Evolutionary conservation across 2,329 filamentous ascomycete species (phyloP), one percentile per base, ranked within the genome.

Genomic region (Pyricularia pennisetigena): DNA sequence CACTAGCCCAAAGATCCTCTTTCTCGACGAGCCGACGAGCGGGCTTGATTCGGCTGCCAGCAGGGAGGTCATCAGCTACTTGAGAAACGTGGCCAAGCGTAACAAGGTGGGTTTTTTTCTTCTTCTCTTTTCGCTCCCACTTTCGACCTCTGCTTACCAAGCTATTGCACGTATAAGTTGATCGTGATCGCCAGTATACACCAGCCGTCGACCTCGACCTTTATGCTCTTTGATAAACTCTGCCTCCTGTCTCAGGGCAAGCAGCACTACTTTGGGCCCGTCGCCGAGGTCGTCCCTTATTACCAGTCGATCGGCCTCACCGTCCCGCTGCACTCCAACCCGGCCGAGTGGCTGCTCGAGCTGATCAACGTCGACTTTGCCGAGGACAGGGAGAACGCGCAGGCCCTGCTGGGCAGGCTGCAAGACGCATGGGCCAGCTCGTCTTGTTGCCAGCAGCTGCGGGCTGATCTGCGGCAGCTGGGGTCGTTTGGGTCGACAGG

Each of bases 141-240:
- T 16, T 35, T 24, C n/a, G 32, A 49, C 10, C 9, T 8, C 9
- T 63, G 32, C 14, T 54, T 28, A 61, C 59, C 24, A 6, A 12
- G 49, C 70, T 66, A 66, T 23, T 23, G 12, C 9, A 20, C 3
- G 7, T 2, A 7, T 69, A 90, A 90, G 86, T 82, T 95, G 69
- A 87, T 95, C 69, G 87, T 95, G 32, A 88, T 96, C 69, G 90
- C 90, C 4, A 92, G 90, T 57, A 95, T 96, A 70, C 93, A 96
- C 75, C 93, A 96, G 74, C 93, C 93, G 0, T 94, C 91, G 0
- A 91, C 91, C 0, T 85, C 88, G 0, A 94, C 90, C 0, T 96
- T 93, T 73, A 84, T 89, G 70, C 85, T 93, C 14, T 96, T 96
- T 72, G 92, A 96, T 75, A 92, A 91, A 75, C 80, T 96, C 0